phyloP scores from a whole-genome alignment of 192 early-diverging fungal species.

The Diversispora eburnea region DNA sequence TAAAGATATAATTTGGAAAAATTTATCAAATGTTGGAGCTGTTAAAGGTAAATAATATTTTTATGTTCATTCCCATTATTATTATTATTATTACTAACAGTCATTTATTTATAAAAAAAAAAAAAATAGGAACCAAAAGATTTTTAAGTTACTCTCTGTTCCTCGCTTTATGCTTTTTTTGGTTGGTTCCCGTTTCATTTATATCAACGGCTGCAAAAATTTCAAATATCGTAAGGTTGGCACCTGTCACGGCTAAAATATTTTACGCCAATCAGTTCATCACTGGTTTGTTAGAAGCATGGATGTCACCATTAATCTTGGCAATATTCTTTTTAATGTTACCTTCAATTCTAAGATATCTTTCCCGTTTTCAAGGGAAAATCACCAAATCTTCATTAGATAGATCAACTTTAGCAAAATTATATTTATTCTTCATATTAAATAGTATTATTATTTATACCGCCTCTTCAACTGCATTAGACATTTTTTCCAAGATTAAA shows the following conservation, averaged over 20 bases:
- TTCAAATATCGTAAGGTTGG: constrained; percentile 52
- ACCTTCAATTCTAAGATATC: constrained; percentile 57
- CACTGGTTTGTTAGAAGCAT: constrained; percentile 59
- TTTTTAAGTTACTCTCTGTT: constrained; percentile 48
- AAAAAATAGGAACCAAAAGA: constrained; percentile 42
- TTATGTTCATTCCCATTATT: background rate
- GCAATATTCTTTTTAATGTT: constrained; percentile 62
- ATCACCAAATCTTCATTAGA: constrained; percentile 67
- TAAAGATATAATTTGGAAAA: constrained; percentile 75
- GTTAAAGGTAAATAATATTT: background rate
- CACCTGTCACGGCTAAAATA: constrained; percentile 46
- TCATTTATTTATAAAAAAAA: constrained; percentile 30
- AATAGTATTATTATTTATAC: constrained; percentile 69
- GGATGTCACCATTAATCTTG: constrained; percentile 65
- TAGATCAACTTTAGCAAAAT: constrained; percentile 64
- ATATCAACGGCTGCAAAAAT: constrained; percentile 60
- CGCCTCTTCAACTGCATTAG: constrained; percentile 35
- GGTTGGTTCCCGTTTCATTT: constrained; percentile 63
- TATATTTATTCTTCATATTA: constrained; percentile 70
- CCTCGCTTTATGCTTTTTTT: constrained; percentile 55
- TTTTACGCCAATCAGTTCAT: constrained; percentile 48
- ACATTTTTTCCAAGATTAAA: constrained; percentile 33
- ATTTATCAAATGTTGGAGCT: constrained; percentile 41
- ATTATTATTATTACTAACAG: background rate
- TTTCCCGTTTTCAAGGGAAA: constrained; percentile 68